A percentile compares a stretch with the other conserved stretches of the same genome.
phyloP scores from a whole-genome alignment of 371 early-diverging fungal genomes.

The Mucor plumbeus region DNA sequence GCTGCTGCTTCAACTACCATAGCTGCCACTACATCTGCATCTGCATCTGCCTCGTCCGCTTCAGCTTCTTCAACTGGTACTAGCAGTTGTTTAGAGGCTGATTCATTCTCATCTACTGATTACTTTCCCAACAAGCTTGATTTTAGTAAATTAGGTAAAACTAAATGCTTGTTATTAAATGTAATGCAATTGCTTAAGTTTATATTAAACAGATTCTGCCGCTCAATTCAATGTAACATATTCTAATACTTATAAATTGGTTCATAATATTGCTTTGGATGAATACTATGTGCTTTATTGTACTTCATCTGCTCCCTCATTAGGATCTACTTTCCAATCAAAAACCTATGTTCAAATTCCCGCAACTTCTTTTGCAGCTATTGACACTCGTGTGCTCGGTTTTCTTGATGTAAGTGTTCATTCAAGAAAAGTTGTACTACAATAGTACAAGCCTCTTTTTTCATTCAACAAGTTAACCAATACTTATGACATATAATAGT shows the following conservation, averaged over 20 bases:
- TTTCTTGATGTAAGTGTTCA: conserved; percentile 35
- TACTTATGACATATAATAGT: conserved; percentile 14
- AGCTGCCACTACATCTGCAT: conserved; percentile 6
- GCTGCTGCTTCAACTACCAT: conserved; percentile 7
- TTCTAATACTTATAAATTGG: conserved; percentile 34
- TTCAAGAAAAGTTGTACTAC: background rate
- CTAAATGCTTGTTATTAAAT: background rate
- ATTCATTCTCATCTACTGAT: conserved; percentile 25
- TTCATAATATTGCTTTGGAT: conserved; percentile 29
- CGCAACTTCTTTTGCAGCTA: conserved; percentile 32
- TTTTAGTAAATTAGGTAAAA: conserved; percentile 18
- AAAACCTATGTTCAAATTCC: conserved; percentile 40
- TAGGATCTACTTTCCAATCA: conserved; percentile 29
- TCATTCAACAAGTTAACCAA: background rate
- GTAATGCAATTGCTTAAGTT: background rate
- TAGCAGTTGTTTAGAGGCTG: conserved; percentile 27
- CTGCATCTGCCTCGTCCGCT: conserved; percentile 3
- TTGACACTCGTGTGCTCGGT: conserved; percentile 38
- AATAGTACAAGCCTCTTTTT: background rate
- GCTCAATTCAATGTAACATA: conserved; percentile 34
- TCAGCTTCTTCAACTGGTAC: background rate
- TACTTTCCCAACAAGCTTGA: conserved; percentile 28
- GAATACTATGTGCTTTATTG: conserved; percentile 42
- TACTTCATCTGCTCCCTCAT: conserved; percentile 24
- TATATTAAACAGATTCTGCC: background rate